Evolutionary conservation across 176 grass and related monocot species (phyloP).

Genomic region (Triticum monococcum): DNA sequence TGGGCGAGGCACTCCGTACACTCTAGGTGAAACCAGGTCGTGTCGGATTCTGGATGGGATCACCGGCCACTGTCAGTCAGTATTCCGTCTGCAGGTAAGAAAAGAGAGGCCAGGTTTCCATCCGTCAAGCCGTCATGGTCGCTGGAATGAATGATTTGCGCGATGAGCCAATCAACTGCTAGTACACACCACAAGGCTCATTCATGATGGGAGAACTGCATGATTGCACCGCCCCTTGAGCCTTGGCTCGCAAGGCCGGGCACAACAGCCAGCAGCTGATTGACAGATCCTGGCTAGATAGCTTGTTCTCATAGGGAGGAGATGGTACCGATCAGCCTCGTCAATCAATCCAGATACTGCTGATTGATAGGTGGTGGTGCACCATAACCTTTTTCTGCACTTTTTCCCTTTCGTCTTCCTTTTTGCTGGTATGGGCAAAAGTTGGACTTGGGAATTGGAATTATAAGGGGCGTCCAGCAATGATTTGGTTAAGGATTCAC

Average conservation of each 20-base stretch:
- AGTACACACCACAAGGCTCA: not conserved
- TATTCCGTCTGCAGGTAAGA: not conserved
- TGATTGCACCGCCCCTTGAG: slow-evolving; percentile 13
- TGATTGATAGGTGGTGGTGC: not conserved
- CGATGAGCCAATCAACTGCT: not conserved
- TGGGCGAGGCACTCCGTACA: not conserved
- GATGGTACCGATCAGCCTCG: slow-evolving; percentile 2
- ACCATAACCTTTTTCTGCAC: slow-evolving; percentile 32
- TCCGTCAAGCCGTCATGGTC: not conserved
- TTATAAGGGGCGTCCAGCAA: not conserved
- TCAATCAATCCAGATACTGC: slow-evolving; percentile 20
- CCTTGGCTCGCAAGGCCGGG: not conserved
- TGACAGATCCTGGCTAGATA: not conserved
- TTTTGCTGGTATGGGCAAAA: not conserved
- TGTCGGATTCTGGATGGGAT: not conserved
- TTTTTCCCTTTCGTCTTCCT: not conserved
- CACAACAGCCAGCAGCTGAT: not conserved
- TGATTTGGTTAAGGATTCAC: not conserved
- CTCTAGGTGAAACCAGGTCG: no score
- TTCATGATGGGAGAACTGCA: slow-evolving; percentile 24
- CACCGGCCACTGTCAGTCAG: not conserved
- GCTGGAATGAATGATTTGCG: not conserved
- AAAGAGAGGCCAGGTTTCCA: not conserved
- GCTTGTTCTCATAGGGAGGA: not conserved
- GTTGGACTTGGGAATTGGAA: slow-evolving; percentile 25